phyloP scores from a whole-genome alignment of 129 eudicot species.

The Heracleum sosnowskyi region DNA sequence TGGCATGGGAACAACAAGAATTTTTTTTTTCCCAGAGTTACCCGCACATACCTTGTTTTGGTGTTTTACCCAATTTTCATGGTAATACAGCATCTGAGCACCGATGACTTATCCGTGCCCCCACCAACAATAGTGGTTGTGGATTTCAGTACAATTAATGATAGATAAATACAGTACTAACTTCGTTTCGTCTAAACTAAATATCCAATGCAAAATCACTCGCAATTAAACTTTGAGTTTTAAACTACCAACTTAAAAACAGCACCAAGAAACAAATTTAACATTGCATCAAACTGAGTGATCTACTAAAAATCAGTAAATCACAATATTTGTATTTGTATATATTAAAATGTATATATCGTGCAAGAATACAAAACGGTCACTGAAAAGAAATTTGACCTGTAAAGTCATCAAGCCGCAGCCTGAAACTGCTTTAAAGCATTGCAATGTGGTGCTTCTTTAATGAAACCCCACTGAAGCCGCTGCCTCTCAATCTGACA shows the following conservation, averaged over 20 bases:
- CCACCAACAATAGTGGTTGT: background rate
- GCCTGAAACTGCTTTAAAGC: conserved; percentile 29
- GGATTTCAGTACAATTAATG: background rate
- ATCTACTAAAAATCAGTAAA: background rate
- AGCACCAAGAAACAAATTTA: background rate
- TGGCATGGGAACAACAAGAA: conserved; percentile 1
- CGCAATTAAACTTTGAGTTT: background rate
- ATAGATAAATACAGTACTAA: background rate
- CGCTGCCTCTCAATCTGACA: conserved; percentile 62
- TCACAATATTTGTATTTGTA: background rate
- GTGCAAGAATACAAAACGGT: background rate
- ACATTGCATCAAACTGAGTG: background rate
- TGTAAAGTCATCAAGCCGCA: conserved; percentile 14
- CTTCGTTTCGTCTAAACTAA: background rate
- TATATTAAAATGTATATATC: too few species aligned
- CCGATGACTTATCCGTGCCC: background rate
- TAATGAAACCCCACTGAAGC: conserved; percentile 56
- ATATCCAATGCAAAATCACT: background rate
- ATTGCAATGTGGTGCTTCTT: conserved; percentile 59
- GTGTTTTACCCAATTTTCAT: background rate
- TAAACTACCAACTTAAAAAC: background rate
- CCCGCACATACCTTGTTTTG: background rate
- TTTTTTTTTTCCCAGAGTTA: background rate
- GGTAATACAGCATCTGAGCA: background rate
- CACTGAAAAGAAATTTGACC: conserved; percentile 9